A percentile compares a stretch with the other conserved stretches of the same genome.
Evolutionary conservation across 2,329 filamentous ascomycete genomes (phyloP).

Genomic region (Pseudogymnoascus sp.): DNA sequence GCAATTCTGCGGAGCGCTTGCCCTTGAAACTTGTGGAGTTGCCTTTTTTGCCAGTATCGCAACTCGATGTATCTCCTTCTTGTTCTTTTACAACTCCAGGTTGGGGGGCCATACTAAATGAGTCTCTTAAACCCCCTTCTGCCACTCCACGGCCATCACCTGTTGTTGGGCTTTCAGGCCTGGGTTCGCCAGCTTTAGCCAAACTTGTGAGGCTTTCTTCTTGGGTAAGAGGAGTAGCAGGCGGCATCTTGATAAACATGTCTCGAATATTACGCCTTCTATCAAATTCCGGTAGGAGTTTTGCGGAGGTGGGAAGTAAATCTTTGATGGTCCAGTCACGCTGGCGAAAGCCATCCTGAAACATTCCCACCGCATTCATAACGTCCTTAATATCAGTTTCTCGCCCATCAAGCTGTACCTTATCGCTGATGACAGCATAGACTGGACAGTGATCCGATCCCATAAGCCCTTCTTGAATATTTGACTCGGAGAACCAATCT

Average conservation of each 20-base stretch:
- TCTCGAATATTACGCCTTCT: conserved; percentile 79
- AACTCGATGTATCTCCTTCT: not conserved
- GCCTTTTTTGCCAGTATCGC: conserved; percentile 17
- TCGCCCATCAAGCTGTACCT: conserved; percentile 43
- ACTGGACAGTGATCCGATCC: conserved; percentile 97
- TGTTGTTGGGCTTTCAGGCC: not conserved
- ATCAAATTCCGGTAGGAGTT: conserved; percentile 80
- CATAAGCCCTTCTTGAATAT: conserved; percentile 90
- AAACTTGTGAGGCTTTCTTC: conserved; percentile 15
- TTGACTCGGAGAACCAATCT: conserved; percentile 68
- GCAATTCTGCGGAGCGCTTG: conserved; percentile 10
- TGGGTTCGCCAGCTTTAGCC: conserved; percentile 11
- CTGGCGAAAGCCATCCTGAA: conserved; percentile 57
- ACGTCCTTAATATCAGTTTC: conserved; percentile 58
- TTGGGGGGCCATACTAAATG: not conserved
- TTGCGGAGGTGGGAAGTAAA: conserved; percentile 68
- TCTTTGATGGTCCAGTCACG: conserved; percentile 61
- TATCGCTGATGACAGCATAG: conserved; percentile 65
- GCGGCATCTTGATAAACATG: conserved; percentile 68
- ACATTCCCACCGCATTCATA: conserved; percentile 70
- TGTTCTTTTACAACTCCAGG: not conserved
- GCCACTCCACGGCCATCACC: not conserved
- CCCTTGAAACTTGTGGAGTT: not conserved
- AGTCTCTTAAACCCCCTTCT: not conserved
- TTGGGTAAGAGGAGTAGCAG: conserved; percentile 15